Conservation (phyloP, 306 rosid species). For the Rosa rugosa region DNA sequence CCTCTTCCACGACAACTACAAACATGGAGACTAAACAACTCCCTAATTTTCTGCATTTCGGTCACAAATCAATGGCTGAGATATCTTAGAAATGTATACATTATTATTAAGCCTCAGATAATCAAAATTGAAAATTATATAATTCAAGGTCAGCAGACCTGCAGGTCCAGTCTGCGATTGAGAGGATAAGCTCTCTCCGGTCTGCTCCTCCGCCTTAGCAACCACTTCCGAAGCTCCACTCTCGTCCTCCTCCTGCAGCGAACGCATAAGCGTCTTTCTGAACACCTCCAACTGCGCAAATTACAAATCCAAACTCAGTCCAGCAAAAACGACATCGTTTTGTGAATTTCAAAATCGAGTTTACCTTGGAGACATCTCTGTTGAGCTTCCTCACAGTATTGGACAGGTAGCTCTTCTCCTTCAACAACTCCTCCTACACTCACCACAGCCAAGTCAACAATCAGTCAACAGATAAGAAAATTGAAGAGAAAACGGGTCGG, state of each 20-base stretch:
- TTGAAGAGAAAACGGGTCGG: not conserved
- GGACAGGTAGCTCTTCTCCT: constrained; percentile 63
- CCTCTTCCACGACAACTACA: too few species aligned
- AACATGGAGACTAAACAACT: too few species aligned
- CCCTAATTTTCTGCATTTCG: too few species aligned
- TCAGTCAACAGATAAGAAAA: not conserved
- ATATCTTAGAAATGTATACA: too few species aligned
- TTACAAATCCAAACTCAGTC: not conserved
- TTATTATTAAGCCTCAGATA: not conserved
- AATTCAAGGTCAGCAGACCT: constrained; percentile 32
- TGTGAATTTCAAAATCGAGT: not conserved
- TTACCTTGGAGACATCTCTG: constrained; percentile 91
- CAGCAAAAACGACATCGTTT: constrained; percentile 10
- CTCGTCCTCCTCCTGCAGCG: constrained; percentile 81
- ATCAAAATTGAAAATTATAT: too few species aligned
- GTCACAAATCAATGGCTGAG: too few species aligned
- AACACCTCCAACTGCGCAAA: constrained; percentile 81
- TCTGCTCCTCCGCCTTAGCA: constrained; percentile 44
- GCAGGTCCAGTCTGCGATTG: constrained; percentile 39
- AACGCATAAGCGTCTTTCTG: constrained; percentile 83
- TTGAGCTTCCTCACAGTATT: constrained; percentile 68
- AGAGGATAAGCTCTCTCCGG: constrained; percentile 47
- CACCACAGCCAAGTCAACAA: not conserved
- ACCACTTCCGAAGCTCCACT: constrained; percentile 42
- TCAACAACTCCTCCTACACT: constrained; percentile 60